phyloP scores from a whole-genome alignment of 306 rosid genomes.

The Malus sieversii region DNA sequence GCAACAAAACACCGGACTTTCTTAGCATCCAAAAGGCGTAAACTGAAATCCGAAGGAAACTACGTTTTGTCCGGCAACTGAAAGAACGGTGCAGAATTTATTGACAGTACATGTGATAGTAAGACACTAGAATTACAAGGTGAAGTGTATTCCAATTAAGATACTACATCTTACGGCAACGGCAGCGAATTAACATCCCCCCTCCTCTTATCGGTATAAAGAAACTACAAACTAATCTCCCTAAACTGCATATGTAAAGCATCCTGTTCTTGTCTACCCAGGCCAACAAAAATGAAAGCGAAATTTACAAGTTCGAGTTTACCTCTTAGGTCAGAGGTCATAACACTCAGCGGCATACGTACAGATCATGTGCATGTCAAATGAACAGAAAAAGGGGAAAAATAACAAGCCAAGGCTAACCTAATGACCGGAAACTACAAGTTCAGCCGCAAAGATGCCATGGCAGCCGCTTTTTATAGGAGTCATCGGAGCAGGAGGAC shows the following conservation, averaged over 20 bases:
- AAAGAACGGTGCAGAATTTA: not conserved
- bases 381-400: constrained; percentile 13
- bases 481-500: constrained; percentile 24
- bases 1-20: no score
- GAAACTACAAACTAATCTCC: constrained; percentile 4
- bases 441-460: constrained; percentile 31
- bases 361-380: constrained; percentile 36
- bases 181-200: not conserved
- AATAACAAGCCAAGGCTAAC: constrained; percentile 28
- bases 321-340: constrained; percentile 10
- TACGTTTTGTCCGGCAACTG: no score
- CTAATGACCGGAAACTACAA: constrained; percentile 17
- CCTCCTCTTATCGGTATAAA: not conserved
- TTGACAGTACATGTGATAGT: not conserved
- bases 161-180: not conserved
- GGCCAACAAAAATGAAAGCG: constrained; percentile 2
- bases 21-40: no score
- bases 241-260: not conserved
- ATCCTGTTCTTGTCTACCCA: constrained; percentile 9
- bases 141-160: not conserved
- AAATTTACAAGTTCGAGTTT: constrained; percentile 27
- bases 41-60: no score
- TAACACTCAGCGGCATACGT: constrained; percentile 27
- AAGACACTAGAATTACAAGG: not conserved
- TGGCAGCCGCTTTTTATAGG: constrained; percentile 18